phyloP scores from a whole-genome alignment of 1,284 basidiomycete species.

The Fomitopsis schrenkii region DNA sequence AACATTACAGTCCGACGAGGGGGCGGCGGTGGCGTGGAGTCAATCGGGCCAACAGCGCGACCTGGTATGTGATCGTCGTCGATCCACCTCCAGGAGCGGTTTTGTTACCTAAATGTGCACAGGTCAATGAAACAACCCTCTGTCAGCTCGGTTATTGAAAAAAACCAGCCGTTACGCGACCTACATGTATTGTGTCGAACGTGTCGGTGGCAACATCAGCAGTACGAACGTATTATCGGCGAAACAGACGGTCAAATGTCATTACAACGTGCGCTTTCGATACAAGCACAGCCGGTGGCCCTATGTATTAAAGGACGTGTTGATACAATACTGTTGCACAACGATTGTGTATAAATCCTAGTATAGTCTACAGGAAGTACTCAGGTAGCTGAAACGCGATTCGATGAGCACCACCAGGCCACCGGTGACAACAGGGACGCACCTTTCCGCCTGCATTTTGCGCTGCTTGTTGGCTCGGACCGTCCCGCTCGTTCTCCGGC shows the following conservation, averaged over 20 bases:
- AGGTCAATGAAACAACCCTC: not conserved
- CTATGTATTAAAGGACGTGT: not conserved
- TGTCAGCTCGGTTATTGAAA: not conserved
- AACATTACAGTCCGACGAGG: conserved; percentile 8
- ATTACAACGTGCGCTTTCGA: not conserved
- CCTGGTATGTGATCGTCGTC: not conserved
- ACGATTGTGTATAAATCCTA: conserved; percentile 13
- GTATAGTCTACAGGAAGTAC: conserved; percentile 53
- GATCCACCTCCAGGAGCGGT: not conserved
- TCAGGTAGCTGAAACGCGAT: conserved; percentile 51
- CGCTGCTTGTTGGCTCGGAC: conserved; percentile 68
- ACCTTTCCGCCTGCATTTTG: conserved; percentile 72
- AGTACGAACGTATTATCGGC: not conserved
- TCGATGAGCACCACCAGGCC: not conserved
- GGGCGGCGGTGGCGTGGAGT: conserved; percentile 20
- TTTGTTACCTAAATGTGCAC: not conserved
- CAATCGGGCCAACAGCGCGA: not conserved
- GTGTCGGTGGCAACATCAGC: not conserved
- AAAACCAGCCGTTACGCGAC: not conserved
- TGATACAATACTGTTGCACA: conserved; percentile 3
- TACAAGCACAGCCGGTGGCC: not conserved
- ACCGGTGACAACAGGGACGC: conserved; percentile 14
- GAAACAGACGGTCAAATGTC: not conserved
- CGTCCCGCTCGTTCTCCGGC: conserved; percentile 93
- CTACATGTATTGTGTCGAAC: not conserved